Evolutionary conservation across 768 basidiomycete genomes (phyloP).

Genomic region (Pisolithus marmoratus): DNA sequence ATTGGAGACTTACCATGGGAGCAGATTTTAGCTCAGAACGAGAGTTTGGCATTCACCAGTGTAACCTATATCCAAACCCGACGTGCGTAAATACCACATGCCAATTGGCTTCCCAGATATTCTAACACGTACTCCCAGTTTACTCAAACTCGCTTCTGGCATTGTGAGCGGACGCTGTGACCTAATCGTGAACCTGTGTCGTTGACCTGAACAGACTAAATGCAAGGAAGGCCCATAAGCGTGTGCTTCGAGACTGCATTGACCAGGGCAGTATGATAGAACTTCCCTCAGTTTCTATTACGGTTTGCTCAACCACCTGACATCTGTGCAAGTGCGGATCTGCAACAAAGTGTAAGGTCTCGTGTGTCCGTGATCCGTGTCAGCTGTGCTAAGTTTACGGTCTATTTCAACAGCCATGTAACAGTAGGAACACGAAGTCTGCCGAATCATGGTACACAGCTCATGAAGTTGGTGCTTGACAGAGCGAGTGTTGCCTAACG

Average conservation of each 20-base stretch:
- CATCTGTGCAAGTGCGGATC: neutral
- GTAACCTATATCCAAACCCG: constrained; percentile 3
- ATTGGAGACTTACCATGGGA: neutral
- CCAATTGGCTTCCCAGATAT: neutral
- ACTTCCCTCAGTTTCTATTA: neutral
- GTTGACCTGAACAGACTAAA: neutral
- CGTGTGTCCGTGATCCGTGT: neutral
- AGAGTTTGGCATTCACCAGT: constrained; percentile 3
- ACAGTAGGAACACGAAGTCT: neutral
- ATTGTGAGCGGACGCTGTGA: neutral
- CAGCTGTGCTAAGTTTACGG: neutral
- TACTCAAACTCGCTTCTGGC: constrained; percentile 6
- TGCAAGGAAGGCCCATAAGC: neutral
- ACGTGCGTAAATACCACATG: neutral
- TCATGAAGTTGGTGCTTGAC: neutral
- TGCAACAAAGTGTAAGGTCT: neutral
- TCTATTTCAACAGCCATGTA: neutral
- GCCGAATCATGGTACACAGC: constrained; percentile 3
- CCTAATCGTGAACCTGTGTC: no score
- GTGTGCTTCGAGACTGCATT: neutral
- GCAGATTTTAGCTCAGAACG: constrained; percentile 1
- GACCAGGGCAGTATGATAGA: neutral
- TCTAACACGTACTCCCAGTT: neutral
- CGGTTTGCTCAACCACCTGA: constrained; percentile 1
- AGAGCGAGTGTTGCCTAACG: neutral